phyloP scores from a whole-genome alignment of 1,284 basidiomycete genomes.

The Irpex sp. region DNA sequence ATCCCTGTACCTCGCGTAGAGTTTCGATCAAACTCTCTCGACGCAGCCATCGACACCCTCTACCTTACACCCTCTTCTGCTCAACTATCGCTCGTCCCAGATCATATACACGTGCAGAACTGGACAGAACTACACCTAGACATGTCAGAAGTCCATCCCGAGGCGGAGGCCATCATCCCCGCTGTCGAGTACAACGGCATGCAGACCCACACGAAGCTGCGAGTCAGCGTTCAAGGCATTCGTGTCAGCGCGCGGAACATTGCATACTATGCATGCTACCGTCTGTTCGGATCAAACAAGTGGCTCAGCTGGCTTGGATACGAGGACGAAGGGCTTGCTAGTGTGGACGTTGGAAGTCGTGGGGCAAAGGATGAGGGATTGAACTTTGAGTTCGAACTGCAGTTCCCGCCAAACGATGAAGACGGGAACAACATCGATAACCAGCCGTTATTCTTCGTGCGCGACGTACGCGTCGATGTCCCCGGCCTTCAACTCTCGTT shows the following conservation, averaged over 20 bases:
- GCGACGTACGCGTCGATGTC: conserved; percentile 33
- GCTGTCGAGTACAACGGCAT: conserved; percentile 4
- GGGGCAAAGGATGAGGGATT: conserved; percentile 26
- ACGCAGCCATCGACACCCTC: conserved; percentile 36
- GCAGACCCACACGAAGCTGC: conserved; percentile 23
- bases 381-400: conserved; percentile 39
- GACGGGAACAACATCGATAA: conserved; percentile 16
- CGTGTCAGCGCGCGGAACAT: conserved; percentile 37
- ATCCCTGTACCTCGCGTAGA: conserved; percentile 46
- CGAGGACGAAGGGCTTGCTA: conserved; percentile 45
- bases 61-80: conserved; percentile 27
- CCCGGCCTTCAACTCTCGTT: conserved; percentile 37
- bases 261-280: conserved; percentile 43
- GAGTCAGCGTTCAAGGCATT: conserved; percentile 41
- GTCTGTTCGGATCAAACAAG: conserved; percentile 14
- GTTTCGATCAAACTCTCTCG: conserved; percentile 31
- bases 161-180: conserved; percentile 7
- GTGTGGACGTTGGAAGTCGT: conserved; percentile 31
- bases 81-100: conserved; percentile 35
- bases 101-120: conserved; percentile 38
- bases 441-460: conserved; percentile 36
- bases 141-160: conserved; percentile 21
- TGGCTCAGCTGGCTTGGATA: conserved; percentile 28
- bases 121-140: conserved; percentile 40
- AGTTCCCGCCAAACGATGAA: conserved; percentile 23